These are phyloP conservation scores for Saccharomycopsis sp. DNA, from an alignment of 805 yeast species.

Conservation along the genomic window DNA sequence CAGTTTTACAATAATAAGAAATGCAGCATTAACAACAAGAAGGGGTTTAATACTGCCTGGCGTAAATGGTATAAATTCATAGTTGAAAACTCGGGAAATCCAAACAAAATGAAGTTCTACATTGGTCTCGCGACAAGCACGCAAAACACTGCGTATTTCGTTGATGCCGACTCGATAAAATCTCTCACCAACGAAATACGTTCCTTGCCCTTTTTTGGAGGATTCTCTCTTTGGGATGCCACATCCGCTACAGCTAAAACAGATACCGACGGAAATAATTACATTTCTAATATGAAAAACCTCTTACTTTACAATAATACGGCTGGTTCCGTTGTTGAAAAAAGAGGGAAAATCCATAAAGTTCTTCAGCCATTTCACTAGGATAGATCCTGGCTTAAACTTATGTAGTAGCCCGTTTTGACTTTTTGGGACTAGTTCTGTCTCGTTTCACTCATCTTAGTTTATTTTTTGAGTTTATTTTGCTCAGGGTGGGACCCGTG, in stretches of 20 bases:
- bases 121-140: conserved; percentile 56
- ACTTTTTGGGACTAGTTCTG: too few relatives aligned
- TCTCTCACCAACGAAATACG: not conserved
- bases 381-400: not conserved
- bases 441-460: not conserved
- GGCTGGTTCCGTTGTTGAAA: not conserved
- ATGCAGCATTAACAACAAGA: conserved; percentile 36
- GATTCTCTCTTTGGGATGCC: conserved; percentile 17
- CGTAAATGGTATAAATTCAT: conserved; percentile 40
- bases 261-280: conserved; percentile 7
- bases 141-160: conserved; percentile 50
- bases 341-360: not conserved
- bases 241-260: conserved; percentile 7
- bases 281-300: not conserved
- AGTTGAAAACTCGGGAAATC: conserved; percentile 38
- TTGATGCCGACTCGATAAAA: conserved; percentile 26
- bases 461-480: not conserved
- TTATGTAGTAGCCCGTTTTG: too few relatives aligned
- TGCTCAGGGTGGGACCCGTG: not conserved
- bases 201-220: conserved; percentile 9
- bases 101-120: conserved; percentile 42
- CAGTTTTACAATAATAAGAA: conserved; percentile 66
- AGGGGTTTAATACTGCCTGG: conserved; percentile 39
- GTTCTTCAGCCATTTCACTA: not conserved
- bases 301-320: not conserved